A percentile compares a stretch with the other conserved stretches of the same genome.
Evolutionary conservation across 768 basidiomycete species (phyloP).

Genomic region (Amylocystis lapponica): DNA sequence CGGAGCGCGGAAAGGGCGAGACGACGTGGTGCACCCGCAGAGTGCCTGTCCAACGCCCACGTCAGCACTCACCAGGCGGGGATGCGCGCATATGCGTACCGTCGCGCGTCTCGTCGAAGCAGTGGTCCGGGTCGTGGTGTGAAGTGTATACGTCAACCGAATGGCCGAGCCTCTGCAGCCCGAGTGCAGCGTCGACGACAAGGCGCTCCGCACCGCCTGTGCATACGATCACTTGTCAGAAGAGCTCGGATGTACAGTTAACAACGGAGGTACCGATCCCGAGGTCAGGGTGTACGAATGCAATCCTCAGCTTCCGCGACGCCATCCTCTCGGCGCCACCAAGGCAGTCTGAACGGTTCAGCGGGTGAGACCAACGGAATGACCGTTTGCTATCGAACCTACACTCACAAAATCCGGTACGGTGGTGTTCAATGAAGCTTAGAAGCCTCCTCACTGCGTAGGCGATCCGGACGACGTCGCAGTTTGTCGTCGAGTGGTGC

Average conservation of each 20-base stretch:
- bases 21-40: slow-evolving; percentile 67
- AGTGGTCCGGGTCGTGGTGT: slow-evolving; percentile 80
- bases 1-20: slow-evolving; percentile 75
- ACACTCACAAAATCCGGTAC: too few species aligned
- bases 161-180: slow-evolving; percentile 81
- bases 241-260: neutral
- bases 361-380: too few species aligned
- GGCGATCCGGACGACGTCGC: too few species aligned
- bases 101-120: slow-evolving; percentile 91
- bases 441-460: too few species aligned
- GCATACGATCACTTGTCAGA: neutral
- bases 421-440: too few species aligned
- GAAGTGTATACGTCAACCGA: slow-evolving; percentile 88
- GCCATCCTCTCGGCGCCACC: too few species aligned
- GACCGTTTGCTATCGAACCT: too few species aligned
- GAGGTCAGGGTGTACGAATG: slow-evolving; percentile 91
- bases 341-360: too few species aligned
- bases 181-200: slow-evolving; percentile 91
- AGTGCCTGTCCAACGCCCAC: slow-evolving; percentile 47
- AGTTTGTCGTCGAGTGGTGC: too few species aligned
- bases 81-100: slow-evolving; percentile 42
- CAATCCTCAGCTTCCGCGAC: slow-evolving; percentile 41
- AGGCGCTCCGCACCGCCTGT: slow-evolving; percentile 93
- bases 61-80: neutral
- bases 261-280: slow-evolving; percentile 65